Conservation (phyloP, 108 stramenopile species). For the Aurantiochytrium sp. region DNA sequence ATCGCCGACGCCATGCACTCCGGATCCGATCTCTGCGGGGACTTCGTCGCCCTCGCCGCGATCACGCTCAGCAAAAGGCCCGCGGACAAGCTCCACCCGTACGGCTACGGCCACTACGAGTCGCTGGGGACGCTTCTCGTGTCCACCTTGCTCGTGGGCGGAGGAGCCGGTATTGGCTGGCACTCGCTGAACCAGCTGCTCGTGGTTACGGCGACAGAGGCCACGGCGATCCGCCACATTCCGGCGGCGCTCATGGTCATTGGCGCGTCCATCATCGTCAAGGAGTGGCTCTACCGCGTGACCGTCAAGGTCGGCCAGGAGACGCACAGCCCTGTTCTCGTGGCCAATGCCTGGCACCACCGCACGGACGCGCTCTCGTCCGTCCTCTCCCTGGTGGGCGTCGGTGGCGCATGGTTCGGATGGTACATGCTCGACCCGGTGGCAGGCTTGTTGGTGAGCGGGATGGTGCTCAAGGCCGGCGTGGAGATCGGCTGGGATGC, state of each 20-base stretch:
- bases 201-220: conserved; percentile 35
- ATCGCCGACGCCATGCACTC: conserved; percentile 94
- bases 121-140: conserved; percentile 82
- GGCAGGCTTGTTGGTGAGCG: conserved; percentile 85
- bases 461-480: conserved; percentile 86
- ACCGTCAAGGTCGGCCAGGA: conserved; percentile 74
- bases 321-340: conserved; percentile 79
- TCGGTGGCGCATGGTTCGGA: conserved; percentile 74
- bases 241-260: conserved; percentile 74
- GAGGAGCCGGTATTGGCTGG: conserved; percentile 75
- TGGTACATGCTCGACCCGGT: conserved; percentile 75
- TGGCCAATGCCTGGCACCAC: conserved; percentile 98
- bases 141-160: conserved; percentile 77
- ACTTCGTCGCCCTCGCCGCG: conserved; percentile 87
- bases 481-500: conserved; percentile 75
- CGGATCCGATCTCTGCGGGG: conserved; percentile 76
- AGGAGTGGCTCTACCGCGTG: conserved; percentile 85
- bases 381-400: conserved; percentile 76
- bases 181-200: conserved; percentile 65
- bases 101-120: conserved; percentile 94
- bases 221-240: conserved; percentile 32
- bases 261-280: conserved; percentile 71
- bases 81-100: conserved; percentile 74
- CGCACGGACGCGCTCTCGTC: conserved; percentile 87
- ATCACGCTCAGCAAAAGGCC: conserved; percentile 66